phyloP scores from a whole-genome alignment of 768 basidiomycete species.

The Auriculariales sp. region DNA sequence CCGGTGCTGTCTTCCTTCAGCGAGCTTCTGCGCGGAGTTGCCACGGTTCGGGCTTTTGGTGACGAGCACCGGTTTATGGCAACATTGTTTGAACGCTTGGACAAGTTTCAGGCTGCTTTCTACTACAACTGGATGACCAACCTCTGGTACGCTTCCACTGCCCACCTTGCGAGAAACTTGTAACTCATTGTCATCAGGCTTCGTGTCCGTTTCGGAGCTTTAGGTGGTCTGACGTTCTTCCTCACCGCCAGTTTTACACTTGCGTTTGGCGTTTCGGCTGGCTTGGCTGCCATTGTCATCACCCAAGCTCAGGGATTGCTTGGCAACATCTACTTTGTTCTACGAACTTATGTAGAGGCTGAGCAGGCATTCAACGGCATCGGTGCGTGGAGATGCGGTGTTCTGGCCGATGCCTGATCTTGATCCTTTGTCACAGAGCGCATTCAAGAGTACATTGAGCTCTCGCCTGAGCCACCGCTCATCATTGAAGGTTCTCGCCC shows the following conservation, averaged over 20 bases:
- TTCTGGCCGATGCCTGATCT: too few species aligned
- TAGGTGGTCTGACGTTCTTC: constrained; percentile 19
- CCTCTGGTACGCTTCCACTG: not conserved
- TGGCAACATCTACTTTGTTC: not conserved
- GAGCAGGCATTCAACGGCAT: not conserved
- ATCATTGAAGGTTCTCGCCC: constrained; percentile 39
- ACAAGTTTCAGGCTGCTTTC: constrained; percentile 1
- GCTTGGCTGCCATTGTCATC: constrained; percentile 17
- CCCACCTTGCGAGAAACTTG: not conserved
- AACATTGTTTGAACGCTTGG: constrained; percentile 1
- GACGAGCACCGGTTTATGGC: constrained; percentile 6
- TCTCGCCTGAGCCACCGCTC: constrained; percentile 49
- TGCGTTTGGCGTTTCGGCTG: constrained; percentile 8
- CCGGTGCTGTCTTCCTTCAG: constrained; percentile 9
- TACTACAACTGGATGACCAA: not conserved
- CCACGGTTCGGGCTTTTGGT: constrained; percentile 9
- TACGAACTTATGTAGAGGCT: not conserved
- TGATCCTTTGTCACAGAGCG: constrained; percentile 39
- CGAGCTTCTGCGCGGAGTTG: constrained; percentile 14
- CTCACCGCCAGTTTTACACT: constrained; percentile 18
- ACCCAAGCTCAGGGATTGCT: constrained; percentile 5
- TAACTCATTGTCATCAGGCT: not conserved
- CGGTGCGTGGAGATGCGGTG: not conserved
- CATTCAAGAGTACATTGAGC: constrained; percentile 55
- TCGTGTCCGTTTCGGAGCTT: constrained; percentile 16